Evolutionary conservation across 1,284 basidiomycete species (phyloP), one percentile per base, ranked within the genome.

Genomic region (Athelia psychrophila): DNA sequence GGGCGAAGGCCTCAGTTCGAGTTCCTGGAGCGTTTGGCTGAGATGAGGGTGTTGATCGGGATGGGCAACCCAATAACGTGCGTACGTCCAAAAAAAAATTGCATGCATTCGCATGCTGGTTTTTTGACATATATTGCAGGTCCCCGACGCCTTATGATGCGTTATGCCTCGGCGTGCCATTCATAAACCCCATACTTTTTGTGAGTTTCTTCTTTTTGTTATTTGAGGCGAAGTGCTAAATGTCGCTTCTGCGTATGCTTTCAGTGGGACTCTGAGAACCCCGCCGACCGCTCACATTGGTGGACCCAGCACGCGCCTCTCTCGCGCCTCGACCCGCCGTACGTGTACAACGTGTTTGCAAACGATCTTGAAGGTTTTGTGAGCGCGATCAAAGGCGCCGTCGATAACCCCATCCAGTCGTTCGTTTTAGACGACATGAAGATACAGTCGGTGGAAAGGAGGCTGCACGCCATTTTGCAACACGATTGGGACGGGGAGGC

Each of bases 91-190:
- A 15, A 42, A 63, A n/a, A 35, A 35, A 12, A 10, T 35, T 12
- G 12, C 12, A 35, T 22, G 58, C 58, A 2, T 47, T 40, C 36
- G 60, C 60, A 3, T 2, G 13, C 20, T 15, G 30, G 22, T 20
- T 47, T 22, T 18, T 38, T 15, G 3, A 25, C 22, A 25, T 46
- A 16, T 15, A 15, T 44, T 52, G 22, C 18, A 51, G 64, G 1
- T 69, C 67, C 3, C 71, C 69, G 3, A 61, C 60, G 51, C 70
- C 72, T 0, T 74, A 70, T 56, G 71, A 73, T 47, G 72, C 68
- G 1, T 58, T 76, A 9, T 75, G 73, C 52, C 54, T 73, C 23
- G 72, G 72, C 5, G 66, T 74, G 13, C 72, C 72, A 9, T 75
- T 74, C 57, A 68, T 75, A 56, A 74, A 74, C 55, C 66, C 67